Evolutionary conservation across 2,329 filamentous ascomycete species (phyloP).

Genomic region (Achaetomium macrosporum): DNA sequence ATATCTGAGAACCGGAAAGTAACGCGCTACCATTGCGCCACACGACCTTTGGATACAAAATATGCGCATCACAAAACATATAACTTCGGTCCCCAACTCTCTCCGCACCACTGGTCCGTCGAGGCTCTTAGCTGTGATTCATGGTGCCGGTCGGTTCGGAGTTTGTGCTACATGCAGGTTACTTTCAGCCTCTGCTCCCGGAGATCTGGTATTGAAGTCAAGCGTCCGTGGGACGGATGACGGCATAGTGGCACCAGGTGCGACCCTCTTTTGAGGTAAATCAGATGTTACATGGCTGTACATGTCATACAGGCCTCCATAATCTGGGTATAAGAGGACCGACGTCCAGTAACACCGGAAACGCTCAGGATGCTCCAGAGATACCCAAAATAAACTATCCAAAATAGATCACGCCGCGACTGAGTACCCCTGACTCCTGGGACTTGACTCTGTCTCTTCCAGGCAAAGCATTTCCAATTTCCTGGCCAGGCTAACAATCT

Average conservation of each 20-base stretch:
- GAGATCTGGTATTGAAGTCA: no score
- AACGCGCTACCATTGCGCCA: no score
- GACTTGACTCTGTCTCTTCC: slow-evolving; percentile 20
- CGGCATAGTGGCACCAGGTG: not conserved
- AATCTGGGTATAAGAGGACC: not conserved
- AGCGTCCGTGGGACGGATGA: no score
- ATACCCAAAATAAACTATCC: not conserved
- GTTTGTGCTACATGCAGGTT: no score
- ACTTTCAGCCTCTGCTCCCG: no score
- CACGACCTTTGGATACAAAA: no score
- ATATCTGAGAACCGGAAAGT: no score
- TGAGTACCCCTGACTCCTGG: slow-evolving; percentile 22
- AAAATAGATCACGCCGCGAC: slow-evolving; percentile 16
- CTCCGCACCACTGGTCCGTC: no score
- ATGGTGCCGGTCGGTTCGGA: no score
- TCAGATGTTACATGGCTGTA: not conserved
- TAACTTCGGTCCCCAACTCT: no score
- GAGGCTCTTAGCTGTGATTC: no score
- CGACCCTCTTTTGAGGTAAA: not conserved
- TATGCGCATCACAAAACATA: no score
- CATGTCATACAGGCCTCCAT: not conserved
- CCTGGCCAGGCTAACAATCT: slow-evolving; percentile 27
- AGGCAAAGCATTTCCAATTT: slow-evolving; percentile 27
- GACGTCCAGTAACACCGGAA: not conserved
- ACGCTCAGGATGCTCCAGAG: not conserved